phyloP scores from a whole-genome alignment of 768 basidiomycete genomes.

The Termitomyces sp. region DNA sequence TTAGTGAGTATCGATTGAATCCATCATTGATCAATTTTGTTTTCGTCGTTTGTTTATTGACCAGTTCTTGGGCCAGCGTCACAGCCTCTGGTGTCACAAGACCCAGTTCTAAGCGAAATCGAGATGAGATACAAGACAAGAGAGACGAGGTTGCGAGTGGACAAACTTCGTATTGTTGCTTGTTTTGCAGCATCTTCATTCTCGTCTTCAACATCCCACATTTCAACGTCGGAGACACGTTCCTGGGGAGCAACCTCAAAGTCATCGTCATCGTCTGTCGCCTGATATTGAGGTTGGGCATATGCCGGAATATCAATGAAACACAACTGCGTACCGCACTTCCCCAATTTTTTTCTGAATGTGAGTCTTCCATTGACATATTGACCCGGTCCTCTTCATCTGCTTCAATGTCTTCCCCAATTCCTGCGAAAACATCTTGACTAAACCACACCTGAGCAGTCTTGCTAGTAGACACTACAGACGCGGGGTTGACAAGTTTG shows the following conservation, averaged over 20 bases:
- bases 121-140: constrained; percentile 2
- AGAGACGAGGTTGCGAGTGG: not conserved
- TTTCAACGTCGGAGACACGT: constrained; percentile 53
- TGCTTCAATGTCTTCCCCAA: constrained; percentile 37
- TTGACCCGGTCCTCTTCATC: constrained; percentile 22
- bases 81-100: constrained; percentile 87
- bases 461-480: constrained; percentile 35
- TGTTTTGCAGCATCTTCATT: constrained; percentile 68
- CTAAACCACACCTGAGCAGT: constrained; percentile 92
- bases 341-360: constrained; percentile 19
- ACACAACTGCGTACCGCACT: constrained; percentile 10
- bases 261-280: constrained; percentile 44
- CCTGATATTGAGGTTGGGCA: constrained; percentile 1
- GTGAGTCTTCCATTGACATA: constrained; percentile 13
- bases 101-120: constrained; percentile 57
- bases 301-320: not conserved
- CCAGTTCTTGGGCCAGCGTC: constrained; percentile 84
- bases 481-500: constrained; percentile 37
- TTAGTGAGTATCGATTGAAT: constrained; percentile 90
- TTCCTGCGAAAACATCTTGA: constrained; percentile 81
- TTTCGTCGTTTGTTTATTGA: constrained; percentile 86
- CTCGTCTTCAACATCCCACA: constrained; percentile 82
- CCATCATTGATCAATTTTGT: constrained; percentile 92
- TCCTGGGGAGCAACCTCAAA: constrained; percentile 77
- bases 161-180: constrained; percentile 60